phyloP scores from a whole-genome alignment of 192 early-diverging fungal genomes.

The Podila verticillata region DNA sequence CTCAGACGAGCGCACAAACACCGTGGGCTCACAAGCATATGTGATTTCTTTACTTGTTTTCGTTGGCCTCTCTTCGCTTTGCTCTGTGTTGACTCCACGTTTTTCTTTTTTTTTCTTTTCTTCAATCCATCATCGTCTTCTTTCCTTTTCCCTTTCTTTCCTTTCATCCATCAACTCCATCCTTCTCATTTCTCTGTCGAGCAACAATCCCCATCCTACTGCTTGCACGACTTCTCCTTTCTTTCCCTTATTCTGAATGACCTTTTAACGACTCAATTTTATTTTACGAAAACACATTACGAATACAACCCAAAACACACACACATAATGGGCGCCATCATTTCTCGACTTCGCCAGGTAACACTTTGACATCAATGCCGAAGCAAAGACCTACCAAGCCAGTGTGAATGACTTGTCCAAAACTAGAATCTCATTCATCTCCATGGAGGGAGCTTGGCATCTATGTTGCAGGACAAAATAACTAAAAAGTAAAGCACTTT shows the following conservation, averaged over 20 bases:
- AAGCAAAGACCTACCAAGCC: not conserved
- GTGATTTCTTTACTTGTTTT: not conserved
- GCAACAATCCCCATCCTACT: not conserved
- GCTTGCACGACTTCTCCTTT: not conserved
- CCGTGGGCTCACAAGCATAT: not conserved
- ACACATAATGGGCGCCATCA: not conserved
- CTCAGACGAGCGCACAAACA: too few relatives aligned
- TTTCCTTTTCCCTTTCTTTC: not conserved
- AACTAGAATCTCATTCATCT: too few relatives aligned
- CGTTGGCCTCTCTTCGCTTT: not conserved
- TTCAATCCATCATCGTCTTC: not conserved
- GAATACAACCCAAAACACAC: too few relatives aligned
- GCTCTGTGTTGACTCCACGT: not conserved
- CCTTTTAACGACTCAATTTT: not conserved
- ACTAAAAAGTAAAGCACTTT: too few relatives aligned
- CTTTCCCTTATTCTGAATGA: not conserved
- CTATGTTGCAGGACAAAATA: too few relatives aligned
- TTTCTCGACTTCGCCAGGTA: not conserved
- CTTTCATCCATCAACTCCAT: not conserved
- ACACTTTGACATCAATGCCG: not conserved
- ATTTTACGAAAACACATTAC: too few relatives aligned
- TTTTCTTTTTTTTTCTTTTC: not conserved
- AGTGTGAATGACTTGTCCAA: not conserved
- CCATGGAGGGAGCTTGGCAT: too few relatives aligned
- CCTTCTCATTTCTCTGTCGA: not conserved